Evolutionary conservation across 73 alveolate genomes (phyloP).

Genomic region (Paraurostyla sp.): DNA sequence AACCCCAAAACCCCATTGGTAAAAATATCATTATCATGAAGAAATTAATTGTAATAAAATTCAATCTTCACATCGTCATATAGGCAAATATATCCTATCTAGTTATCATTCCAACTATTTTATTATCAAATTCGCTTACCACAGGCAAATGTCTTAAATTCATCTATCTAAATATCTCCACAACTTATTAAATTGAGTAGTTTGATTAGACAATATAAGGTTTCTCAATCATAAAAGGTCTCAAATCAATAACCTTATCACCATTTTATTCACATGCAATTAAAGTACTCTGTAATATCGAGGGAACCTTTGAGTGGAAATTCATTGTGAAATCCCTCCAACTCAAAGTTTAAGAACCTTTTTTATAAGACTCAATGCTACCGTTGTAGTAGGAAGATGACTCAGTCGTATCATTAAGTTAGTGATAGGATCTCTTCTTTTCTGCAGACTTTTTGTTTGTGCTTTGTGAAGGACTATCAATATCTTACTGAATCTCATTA

Average conservation of each 20-base stretch:
- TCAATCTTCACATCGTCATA: no score
- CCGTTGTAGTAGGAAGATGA: neutral
- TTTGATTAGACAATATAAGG: constrained; percentile 17
- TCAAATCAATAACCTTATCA: constrained; percentile 42
- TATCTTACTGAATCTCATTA: neutral
- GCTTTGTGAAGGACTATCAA: neutral
- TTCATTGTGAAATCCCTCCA: constrained; percentile 45
- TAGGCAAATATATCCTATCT: constrained; percentile 51
- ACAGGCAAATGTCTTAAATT: constrained; percentile 60
- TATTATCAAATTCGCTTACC: constrained; percentile 26
- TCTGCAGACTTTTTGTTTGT: neutral
- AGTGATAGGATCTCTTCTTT: neutral
- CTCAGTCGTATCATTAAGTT: neutral
- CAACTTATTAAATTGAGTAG: constrained; percentile 16
- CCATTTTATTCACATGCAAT: constrained; percentile 1
- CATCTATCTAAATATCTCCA: constrained; percentile 46
- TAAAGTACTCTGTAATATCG: neutral
- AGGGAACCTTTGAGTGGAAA: neutral
- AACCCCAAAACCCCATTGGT: no score
- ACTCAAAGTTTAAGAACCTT: neutral
- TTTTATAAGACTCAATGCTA: neutral
- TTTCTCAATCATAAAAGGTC: constrained; percentile 59
- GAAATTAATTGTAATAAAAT: no score
- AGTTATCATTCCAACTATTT: constrained; percentile 34
- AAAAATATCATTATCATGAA: no score